phyloP scores from a whole-genome alignment of 495 filamentous ascomycete genomes.

The Aspergillus avenaceus region DNA sequence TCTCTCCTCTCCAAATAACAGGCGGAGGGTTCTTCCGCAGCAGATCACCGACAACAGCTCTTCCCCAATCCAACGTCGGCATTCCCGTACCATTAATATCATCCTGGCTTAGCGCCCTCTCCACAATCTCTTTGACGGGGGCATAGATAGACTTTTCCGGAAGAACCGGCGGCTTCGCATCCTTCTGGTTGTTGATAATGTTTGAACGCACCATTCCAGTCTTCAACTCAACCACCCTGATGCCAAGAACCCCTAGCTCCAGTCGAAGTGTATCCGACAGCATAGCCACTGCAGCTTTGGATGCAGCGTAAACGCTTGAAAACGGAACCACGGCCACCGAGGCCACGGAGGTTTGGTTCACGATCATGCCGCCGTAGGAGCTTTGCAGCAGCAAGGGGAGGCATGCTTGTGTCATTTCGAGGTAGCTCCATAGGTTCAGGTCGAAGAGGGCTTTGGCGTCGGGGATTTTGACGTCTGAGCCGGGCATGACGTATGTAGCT shows the following conservation, averaged over 20 bases:
- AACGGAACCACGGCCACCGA: neutral
- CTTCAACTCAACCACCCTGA: neutral
- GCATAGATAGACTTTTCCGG: too few relatives aligned
- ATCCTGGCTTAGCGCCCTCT: too few relatives aligned
- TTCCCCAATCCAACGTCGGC: too few relatives aligned
- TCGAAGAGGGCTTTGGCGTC: neutral
- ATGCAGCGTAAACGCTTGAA: neutral
- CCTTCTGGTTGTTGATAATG: too few relatives aligned
- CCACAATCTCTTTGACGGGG: too few relatives aligned
- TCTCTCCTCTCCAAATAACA: too few relatives aligned
- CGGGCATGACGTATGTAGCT: neutral
- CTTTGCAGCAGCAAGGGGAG: neutral
- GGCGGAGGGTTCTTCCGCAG: too few relatives aligned
- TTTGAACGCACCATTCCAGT: too few relatives aligned
- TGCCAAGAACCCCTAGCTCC: neutral
- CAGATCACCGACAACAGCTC: too few relatives aligned
- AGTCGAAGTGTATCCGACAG: neutral
- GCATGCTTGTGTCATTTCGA: neutral
- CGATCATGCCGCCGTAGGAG: neutral
- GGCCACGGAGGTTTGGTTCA: neutral
- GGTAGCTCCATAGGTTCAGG: neutral
- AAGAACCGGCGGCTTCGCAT: too few relatives aligned
- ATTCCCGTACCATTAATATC: too few relatives aligned
- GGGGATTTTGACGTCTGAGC: neutral
- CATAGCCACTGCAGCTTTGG: neutral